Evolutionary conservation across 331 rosid species (phyloP).

Genomic region (Malus hybrid): DNA sequence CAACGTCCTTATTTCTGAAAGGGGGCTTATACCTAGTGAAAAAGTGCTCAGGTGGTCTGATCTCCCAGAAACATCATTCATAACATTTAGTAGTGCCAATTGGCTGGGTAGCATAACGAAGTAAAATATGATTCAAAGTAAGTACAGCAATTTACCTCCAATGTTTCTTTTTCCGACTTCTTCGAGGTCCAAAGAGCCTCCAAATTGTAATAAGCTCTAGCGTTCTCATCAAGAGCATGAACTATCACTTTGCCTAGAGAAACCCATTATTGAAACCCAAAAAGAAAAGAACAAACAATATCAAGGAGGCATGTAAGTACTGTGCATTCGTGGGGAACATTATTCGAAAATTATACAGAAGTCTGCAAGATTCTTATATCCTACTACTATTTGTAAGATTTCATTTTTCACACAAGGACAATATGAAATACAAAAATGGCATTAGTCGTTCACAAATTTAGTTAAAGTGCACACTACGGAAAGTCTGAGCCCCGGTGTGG

Average conservation of each 20-base stretch:
- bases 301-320: neutral
- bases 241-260: conserved; percentile 68
- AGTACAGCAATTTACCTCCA: conserved; percentile 31
- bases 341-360: neutral
- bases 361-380: neutral
- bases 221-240: conserved; percentile 95
- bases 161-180: conserved; percentile 41
- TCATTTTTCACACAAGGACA: too few relatives aligned
- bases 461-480: neutral
- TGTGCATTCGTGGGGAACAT: too few relatives aligned
- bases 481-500: neutral
- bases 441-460: neutral
- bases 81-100: neutral
- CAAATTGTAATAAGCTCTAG: conserved; percentile 87
- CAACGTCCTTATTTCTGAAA: too few relatives aligned
- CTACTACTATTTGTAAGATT: neutral
- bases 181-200: conserved; percentile 63
- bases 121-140: neutral
- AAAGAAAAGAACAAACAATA: neutral
- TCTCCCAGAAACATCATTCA: neutral
- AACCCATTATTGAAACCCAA: neutral
- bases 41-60: neutral
- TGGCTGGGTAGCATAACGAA: neutral
- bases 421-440: neutral
- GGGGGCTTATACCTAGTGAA: neutral